phyloP scores from a whole-genome alignment of 768 basidiomycete genomes.

The Baorangia bicolor region DNA sequence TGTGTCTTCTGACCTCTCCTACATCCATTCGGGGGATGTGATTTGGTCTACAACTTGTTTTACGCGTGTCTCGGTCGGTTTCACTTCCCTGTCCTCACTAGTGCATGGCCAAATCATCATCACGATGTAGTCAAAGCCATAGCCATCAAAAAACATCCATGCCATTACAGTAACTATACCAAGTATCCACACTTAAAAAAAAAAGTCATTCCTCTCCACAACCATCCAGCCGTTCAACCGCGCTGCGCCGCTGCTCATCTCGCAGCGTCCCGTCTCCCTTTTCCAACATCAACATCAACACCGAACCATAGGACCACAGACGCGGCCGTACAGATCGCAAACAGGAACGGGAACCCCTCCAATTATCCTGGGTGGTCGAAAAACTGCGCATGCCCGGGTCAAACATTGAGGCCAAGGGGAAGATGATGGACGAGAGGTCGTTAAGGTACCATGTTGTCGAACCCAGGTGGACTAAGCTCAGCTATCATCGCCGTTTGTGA shows the following conservation, averaged over 20 bases:
- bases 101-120: too few species aligned
- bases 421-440: not conserved
- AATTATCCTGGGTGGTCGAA: slow-evolving; percentile 78
- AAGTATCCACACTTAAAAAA: not conserved
- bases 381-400: slow-evolving; percentile 46
- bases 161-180: not conserved
- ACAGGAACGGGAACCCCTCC: slow-evolving; percentile 86
- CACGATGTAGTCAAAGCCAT: too few species aligned
- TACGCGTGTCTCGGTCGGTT: too few species aligned
- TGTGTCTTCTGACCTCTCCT: too few species aligned
- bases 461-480: slow-evolving; percentile 83
- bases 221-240: not conserved
- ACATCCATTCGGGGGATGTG: too few species aligned
- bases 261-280: slow-evolving; percentile 41
- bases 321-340: slow-evolving; percentile 64
- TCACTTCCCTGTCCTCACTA: too few species aligned
- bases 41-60: too few species aligned
- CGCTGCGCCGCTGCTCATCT: slow-evolving; percentile 47
- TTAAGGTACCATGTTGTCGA: slow-evolving; percentile 67
- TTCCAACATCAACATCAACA: not conserved
- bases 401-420: too few species aligned
- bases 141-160: too few species aligned
- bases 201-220: not conserved
- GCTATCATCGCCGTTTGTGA: slow-evolving; percentile 90
- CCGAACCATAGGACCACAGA: slow-evolving; percentile 63